Evolutionary conservation across 805 yeast genomes (phyloP), one percentile per base, ranked within the genome.

Genomic region (Pichia californica): DNA sequence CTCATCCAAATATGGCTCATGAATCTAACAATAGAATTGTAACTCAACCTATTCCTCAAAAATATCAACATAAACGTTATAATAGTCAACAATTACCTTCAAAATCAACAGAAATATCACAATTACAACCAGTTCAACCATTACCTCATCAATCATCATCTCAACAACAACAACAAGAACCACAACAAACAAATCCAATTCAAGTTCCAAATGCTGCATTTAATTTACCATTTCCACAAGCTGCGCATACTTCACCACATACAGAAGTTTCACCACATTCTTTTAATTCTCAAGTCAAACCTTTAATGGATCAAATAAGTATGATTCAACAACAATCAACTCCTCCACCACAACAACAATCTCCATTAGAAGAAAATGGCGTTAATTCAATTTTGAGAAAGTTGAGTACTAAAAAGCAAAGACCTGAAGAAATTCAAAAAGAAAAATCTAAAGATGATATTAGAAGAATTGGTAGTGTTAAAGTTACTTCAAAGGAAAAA

Each of bases 401-500:
- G 40, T 52, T 66, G 25, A 65, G 69, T 45, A 54, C 63, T 16
- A 62, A 58, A 41, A 50, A 53, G 23, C 36, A 52, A 37, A 27
- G 16, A 16, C 25, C 31, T 10, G 21, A n/a, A 3, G 32, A 27
- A 11, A 7, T 16, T 27, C 19, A 7, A 20, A 37, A 7, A 2
- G 20, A 19, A 13, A 37, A 19, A 37, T 37, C 40, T 37, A 53
- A 50, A 33, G 60, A 57, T 43, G 46, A 58, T 36, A 73, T 76
- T 37, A 79, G 80, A 53, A 73, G 82, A 53, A 80, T 79, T 50
- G 80, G 77, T 9, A 73, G 79, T 55, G 69, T 76, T 74, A 76
- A 73, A 54, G 71, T 76, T n/a, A 76, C 82, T 1, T 72, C 77
- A 13, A 74, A 71, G 53, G 82, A 76, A 50, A 74, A 69, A 48